Base-by-base conservation (phyloP, 495 filamentous ascomycete species). In the Podospora comata region DNA sequence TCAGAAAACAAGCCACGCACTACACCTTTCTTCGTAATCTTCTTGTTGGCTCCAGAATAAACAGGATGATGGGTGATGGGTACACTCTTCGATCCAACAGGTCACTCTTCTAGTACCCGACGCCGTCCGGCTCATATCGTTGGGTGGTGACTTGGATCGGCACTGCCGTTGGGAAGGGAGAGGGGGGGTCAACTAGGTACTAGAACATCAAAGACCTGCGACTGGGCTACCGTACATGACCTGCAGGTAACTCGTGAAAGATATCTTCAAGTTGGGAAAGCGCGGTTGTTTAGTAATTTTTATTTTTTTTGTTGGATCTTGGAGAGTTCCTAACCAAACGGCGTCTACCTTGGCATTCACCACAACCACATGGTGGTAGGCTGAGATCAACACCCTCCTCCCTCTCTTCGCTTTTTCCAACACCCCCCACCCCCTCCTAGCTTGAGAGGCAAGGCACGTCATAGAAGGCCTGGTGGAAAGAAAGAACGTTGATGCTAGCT, bases 201-300 rank as follows among this genome's bases (percentile, higher is more conserved):
- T 48, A 48, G 13, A 48, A 48, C 39, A 48, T 13, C 39, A 13
- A 6, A 48, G 61, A 63, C 30, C 32, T 28, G 5, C 15, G 19
- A 63, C n/a, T 63, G 61, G 30, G 16, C 34, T 34, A 48, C 61
- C 61, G 16, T 63, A 63, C 61, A 63, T 63, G 61, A 23, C 23
- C 28, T 63, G 61, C 61, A 63, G 64, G 30, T 32, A 32, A 7
- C 30, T 4, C 30, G 30, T 32, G 30, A 57, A 55, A 67, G 61
- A 59, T 60, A 59, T 66, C 58, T 66, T 65, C 64, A 56, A 66
- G 58, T 54, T 66, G 28, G 64, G 64, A 28, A 66, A 66, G 64
- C 54, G 64, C 16, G 5, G 15, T 11, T 9, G 2, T 5, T 28
- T 6, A 32, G 39, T 16, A 48, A 20, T 18, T 32, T 15, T 39